Evolutionary conservation across 441 rosid species (phyloP).

Genomic region (Hypseocharis bilobata): DNA sequence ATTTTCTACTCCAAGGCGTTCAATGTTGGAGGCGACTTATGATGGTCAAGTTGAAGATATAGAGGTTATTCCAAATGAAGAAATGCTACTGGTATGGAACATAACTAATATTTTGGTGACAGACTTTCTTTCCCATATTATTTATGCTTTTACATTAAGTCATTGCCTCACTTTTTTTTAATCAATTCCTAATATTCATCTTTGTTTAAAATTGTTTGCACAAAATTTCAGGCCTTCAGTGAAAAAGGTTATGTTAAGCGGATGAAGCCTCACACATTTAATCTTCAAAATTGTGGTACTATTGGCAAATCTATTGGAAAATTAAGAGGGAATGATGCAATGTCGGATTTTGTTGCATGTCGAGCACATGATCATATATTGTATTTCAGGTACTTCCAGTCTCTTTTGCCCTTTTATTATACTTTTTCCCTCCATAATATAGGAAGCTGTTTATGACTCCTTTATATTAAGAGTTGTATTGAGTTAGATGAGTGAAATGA

Average conservation of each 20-base stretch:
- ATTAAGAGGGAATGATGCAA: constrained; percentile 70
- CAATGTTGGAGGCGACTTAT: constrained; percentile 69
- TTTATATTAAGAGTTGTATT: neutral
- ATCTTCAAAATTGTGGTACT: constrained; percentile 92
- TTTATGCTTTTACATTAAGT: neutral
- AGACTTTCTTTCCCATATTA: neutral
- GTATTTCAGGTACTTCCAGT: constrained; percentile 61
- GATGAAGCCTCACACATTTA: constrained; percentile 79
- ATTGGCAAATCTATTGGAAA: constrained; percentile 95
- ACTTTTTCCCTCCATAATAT: neutral
- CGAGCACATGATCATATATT: constrained; percentile 85
- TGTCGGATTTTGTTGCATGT: constrained; percentile 89
- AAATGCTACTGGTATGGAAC: constrained; percentile 66
- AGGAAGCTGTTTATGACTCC: neutral
- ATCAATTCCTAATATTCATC: neutral
- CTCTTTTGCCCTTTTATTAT: constrained; percentile 1
- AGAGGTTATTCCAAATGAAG: constrained; percentile 89
- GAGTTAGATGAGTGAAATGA: neutral
- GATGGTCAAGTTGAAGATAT: constrained; percentile 78
- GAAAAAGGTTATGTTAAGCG: constrained; percentile 95
- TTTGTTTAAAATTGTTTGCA: constrained; percentile 11
- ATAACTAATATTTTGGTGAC: constrained; percentile 11
- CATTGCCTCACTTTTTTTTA: neutral
- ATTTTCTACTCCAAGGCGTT: constrained; percentile 68
- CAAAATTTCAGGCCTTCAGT: constrained; percentile 61